Evolutionary conservation across 768 basidiomycete species (phyloP).

Genomic region (Lactarius akahatsu): DNA sequence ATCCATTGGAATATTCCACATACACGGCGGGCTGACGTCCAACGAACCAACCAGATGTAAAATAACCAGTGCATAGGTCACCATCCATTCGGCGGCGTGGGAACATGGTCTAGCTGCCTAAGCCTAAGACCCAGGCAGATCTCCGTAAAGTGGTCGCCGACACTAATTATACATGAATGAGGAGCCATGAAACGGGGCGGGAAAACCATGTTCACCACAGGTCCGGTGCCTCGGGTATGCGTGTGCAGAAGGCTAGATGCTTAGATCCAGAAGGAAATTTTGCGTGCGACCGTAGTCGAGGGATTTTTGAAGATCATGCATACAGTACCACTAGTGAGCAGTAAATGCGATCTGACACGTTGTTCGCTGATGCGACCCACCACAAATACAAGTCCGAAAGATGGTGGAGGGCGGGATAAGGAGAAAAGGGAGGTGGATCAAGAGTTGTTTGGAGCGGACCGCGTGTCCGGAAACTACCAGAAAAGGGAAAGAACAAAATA

Average conservation of each 20-base stretch:
- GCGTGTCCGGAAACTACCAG: neutral
- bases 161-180: neutral
- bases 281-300: neutral
- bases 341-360: neutral
- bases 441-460: neutral
- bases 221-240: neutral
- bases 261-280: conserved; percentile 1
- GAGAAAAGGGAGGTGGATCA: neutral
- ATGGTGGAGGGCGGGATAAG: neutral
- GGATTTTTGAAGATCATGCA: neutral
- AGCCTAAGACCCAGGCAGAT: neutral
- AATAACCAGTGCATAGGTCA: neutral
- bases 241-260: neutral
- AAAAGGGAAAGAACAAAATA: neutral
- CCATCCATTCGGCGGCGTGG: neutral
- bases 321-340: neutral
- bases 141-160: neutral
- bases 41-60: neutral
- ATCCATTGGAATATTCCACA: neutral
- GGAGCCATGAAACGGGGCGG: neutral
- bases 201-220: neutral
- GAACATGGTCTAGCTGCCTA: neutral
- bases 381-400: neutral
- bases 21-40: neutral
- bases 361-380: conserved; percentile 6